Evolutionary conservation across 78 protist genomes (phyloP).

Genomic region (Paulinella micropora): DNA sequence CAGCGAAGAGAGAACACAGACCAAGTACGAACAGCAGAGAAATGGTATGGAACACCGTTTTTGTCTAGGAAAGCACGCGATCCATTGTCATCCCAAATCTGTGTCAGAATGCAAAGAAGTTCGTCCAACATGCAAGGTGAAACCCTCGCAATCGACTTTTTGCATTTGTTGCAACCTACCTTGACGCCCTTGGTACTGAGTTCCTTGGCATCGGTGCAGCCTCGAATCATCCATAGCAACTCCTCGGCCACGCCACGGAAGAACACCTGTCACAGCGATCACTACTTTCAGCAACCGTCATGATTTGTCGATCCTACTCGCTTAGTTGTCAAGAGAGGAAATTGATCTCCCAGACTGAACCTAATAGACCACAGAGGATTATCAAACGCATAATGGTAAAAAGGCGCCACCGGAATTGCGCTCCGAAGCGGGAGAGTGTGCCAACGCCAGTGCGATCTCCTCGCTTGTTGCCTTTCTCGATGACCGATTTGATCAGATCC

Average conservation of each 20-base stretch:
- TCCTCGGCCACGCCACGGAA: constrained; percentile 75
- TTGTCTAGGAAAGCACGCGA: constrained; percentile 53
- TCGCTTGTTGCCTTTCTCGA: constrained; percentile 31
- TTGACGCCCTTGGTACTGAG: constrained; percentile 41
- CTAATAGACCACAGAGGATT: constrained; percentile 57
- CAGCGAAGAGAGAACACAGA: too few species aligned
- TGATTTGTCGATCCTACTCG: too few species aligned
- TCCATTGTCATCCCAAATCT: constrained; percentile 79
- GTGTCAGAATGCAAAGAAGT: too few species aligned
- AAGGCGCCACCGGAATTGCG: constrained; percentile 64
- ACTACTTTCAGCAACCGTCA: too few species aligned
- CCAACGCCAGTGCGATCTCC: constrained; percentile 71
- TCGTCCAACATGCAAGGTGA: too few species aligned
- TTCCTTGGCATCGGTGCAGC: constrained; percentile 43
- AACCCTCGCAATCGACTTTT: too few species aligned
- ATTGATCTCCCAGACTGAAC: constrained; percentile 30
- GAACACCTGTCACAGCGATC: too few species aligned
- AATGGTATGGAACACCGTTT: constrained; percentile 46
- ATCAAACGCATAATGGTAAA: too few species aligned
- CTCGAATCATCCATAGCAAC: constrained; percentile 72
- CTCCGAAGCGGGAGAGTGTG: constrained; percentile 50
- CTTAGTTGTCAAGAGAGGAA: constrained; percentile 82
- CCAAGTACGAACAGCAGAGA: too few species aligned
- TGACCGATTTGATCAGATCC: constrained; percentile 39
- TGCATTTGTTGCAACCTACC: too few species aligned